Conservation (phyloP, 2,329 filamentous ascomycete species). For the Neonectria coccinea region DNA sequence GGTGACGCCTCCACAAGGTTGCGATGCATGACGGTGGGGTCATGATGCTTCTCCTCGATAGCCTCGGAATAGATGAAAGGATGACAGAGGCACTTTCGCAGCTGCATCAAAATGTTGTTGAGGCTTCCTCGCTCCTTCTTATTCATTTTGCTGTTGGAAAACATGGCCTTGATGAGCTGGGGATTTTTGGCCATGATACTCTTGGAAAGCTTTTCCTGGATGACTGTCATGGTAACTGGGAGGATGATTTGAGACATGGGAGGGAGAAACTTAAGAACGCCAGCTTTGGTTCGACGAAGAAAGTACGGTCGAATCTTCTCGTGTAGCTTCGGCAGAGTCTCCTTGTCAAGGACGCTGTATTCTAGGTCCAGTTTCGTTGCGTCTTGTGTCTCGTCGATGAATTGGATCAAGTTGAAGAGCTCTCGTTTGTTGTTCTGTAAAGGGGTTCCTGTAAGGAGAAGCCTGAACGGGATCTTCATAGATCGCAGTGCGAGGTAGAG, state of each 20-base stretch:
- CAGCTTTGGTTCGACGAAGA: slow-evolving; percentile 83
- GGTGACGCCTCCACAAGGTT: slow-evolving; percentile 92
- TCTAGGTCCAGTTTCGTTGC: slow-evolving; percentile 80
- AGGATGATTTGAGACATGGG: slow-evolving; percentile 95
- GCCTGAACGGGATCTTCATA: slow-evolving; percentile 83
- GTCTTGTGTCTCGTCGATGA: slow-evolving; percentile 79
- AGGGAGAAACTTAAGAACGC: slow-evolving; percentile 91
- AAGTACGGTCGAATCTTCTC: slow-evolving; percentile 82
- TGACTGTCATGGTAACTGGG: slow-evolving; percentile 91
- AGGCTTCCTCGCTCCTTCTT: slow-evolving; percentile 80
- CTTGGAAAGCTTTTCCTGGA: slow-evolving; percentile 95
- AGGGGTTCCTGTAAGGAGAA: slow-evolving; percentile 91
- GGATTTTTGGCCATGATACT: slow-evolving; percentile 93
- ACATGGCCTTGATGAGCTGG: slow-evolving; percentile 87
- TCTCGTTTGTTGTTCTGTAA: slow-evolving; percentile 96
- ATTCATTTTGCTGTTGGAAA: slow-evolving; percentile 75
- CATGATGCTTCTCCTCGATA: slow-evolving; percentile 84
- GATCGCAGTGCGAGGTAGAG: slow-evolving; percentile 80
- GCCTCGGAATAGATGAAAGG: slow-evolving; percentile 93
- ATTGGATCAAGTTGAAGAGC: slow-evolving; percentile 96
- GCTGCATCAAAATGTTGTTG: slow-evolving; percentile 95
- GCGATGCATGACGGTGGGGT: slow-evolving; percentile 72
- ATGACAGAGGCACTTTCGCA: slow-evolving; percentile 94
- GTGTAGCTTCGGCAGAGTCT: slow-evolving; percentile 85
- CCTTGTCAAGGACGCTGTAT: slow-evolving; percentile 82